phyloP scores from a whole-genome alignment of 2,329 filamentous ascomycete genomes.

The Colletotrichum gloeosporioides region DNA sequence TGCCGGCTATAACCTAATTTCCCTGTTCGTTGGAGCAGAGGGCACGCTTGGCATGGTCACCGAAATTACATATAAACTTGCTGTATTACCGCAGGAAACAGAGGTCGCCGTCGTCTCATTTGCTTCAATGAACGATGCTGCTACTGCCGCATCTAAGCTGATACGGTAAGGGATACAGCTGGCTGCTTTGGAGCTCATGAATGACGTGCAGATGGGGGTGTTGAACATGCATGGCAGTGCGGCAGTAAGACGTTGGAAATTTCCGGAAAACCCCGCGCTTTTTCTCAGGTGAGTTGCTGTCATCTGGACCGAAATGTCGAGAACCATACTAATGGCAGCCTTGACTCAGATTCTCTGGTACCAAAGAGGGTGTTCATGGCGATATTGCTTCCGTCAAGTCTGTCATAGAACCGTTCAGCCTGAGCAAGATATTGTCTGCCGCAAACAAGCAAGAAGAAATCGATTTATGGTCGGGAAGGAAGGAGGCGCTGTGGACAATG shows the following conservation, averaged over 20 bases:
- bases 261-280: constrained; percentile 66
- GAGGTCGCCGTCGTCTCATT: constrained; percentile 71
- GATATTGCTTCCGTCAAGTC: constrained; percentile 63
- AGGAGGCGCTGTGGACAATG: constrained; percentile 76
- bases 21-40: constrained; percentile 73
- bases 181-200: constrained; percentile 69
- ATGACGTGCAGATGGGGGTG: constrained; percentile 70
- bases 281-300: constrained; percentile 66
- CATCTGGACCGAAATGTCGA: neutral
- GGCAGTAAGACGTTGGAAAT: constrained; percentile 62
- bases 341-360: constrained; percentile 62
- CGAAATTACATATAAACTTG: constrained; percentile 71
- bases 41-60: constrained; percentile 76
- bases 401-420: constrained; percentile 54
- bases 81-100: constrained; percentile 66
- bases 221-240: constrained; percentile 68
- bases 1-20: constrained; percentile 75
- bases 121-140: constrained; percentile 66
- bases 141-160: constrained; percentile 66
- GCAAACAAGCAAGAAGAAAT: constrained; percentile 66
- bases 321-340: neutral
- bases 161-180: constrained; percentile 71
- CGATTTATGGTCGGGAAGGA: constrained; percentile 78
- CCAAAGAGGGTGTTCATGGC: constrained; percentile 62
- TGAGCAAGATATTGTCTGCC: constrained; percentile 72